A percentile compares a stretch with the other conserved stretches of the same genome.
These are phyloP conservation scores for Xylaria sp. DNA, from an alignment of 2,329 filamentous ascomycete genomes.

Conservation along the genomic window DNA sequence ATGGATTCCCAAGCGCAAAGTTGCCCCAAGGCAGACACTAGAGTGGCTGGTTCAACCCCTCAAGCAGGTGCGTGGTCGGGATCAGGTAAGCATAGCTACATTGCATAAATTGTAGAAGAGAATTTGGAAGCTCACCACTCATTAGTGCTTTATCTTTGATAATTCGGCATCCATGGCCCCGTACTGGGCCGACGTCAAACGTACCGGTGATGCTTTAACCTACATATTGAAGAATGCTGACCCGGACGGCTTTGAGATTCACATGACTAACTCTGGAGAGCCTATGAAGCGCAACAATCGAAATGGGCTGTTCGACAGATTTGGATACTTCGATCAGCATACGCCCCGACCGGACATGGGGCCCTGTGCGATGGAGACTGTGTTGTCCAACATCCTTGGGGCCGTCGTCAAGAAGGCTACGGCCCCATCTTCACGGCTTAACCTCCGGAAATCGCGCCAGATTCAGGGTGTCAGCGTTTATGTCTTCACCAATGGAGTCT, in stretches of 20 bases:
- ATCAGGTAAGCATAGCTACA: slow-evolving; percentile 6
- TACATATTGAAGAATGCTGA: slow-evolving; percentile 20
- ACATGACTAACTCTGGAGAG: slow-evolving; percentile 5
- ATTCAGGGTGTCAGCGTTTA: slow-evolving; percentile 14
- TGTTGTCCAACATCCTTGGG: slow-evolving; percentile 6
- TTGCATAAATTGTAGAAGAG: background rate
- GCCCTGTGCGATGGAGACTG: slow-evolving; percentile 6
- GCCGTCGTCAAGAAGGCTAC: background rate
- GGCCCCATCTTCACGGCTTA: background rate
- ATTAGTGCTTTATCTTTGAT: background rate
- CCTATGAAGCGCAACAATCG: background rate
- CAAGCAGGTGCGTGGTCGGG: background rate
- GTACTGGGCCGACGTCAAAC: slow-evolving; percentile 12
- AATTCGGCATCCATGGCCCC: slow-evolving; percentile 10
- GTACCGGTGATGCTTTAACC: slow-evolving; percentile 7
- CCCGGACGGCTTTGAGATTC: slow-evolving; percentile 21
- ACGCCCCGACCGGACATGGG: background rate
- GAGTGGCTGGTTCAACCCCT: slow-evolving; percentile 1
- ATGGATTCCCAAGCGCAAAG: slow-evolving; percentile 19
- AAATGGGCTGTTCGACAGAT: background rate
- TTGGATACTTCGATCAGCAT: background rate
- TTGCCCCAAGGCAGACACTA: background rate
- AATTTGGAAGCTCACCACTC: background rate
- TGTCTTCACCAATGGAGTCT: slow-evolving; percentile 26
- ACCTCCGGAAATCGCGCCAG: background rate